Evolutionary conservation across 2,329 filamentous ascomycete species (phyloP).

Genomic region (Claviceps sp.): DNA sequence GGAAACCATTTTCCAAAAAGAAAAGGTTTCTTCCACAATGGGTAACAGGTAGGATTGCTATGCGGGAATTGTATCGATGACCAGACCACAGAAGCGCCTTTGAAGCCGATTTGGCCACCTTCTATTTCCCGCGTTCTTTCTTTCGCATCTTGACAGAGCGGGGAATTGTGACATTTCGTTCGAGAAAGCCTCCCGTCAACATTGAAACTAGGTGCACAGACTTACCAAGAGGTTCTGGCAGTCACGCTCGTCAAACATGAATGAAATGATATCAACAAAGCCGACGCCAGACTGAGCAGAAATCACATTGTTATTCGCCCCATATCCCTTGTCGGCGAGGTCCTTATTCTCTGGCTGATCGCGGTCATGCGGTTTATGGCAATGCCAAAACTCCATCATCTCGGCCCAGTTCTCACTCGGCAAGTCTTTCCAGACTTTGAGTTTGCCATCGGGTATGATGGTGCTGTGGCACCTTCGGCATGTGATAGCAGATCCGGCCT

Average conservation of each 20-base stretch:
- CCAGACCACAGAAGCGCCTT: constrained; percentile 37
- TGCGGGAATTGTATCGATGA: constrained; percentile 60
- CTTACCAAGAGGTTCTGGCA: constrained; percentile 34
- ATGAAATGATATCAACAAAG: constrained; percentile 68
- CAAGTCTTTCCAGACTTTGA: constrained; percentile 70
- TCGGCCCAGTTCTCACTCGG: constrained; percentile 97
- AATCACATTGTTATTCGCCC: constrained; percentile 64
- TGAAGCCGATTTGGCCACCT: constrained; percentile 42
- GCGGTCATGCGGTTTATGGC: constrained; percentile 72
- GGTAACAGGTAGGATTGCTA: constrained; percentile 26
- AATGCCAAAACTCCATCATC: constrained; percentile 99
- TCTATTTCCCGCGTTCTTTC: constrained; percentile 37
- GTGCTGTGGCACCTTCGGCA: constrained; percentile 26
- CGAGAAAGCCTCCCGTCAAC: background rate
- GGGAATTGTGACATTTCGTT: background rate
- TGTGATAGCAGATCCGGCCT: constrained; percentile 24
- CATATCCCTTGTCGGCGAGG: constrained; percentile 59
- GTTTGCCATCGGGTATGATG: constrained; percentile 24
- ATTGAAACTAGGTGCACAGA: constrained; percentile 3
- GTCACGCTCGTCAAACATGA: constrained; percentile 57
- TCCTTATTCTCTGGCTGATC: constrained; percentile 29
- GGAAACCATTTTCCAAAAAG: constrained; percentile 27
- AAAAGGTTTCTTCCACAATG: constrained; percentile 24
- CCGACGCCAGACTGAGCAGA: constrained; percentile 52
- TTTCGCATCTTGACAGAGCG: background rate